Percentiles rank a stretch among this genome's conserved stretches.
Evolutionary conservation across 805 yeast genomes (phyloP).

Genomic region (Metschnikowia borealis): DNA sequence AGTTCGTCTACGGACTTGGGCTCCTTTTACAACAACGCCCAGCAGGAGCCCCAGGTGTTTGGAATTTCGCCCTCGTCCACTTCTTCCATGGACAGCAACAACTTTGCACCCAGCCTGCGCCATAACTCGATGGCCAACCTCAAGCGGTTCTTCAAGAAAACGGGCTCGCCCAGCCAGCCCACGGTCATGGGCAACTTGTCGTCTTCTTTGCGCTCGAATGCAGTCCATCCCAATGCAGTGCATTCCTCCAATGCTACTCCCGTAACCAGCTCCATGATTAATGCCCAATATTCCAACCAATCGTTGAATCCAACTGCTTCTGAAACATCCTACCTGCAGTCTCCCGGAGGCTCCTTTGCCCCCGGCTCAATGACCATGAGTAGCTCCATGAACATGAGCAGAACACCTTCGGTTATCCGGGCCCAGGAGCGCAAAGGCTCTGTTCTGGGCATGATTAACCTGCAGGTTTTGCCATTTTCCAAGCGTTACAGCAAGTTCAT

Average conservation of each 20-base stretch:
- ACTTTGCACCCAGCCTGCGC: slow-evolving; percentile 31
- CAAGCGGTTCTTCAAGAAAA: slow-evolving; percentile 64
- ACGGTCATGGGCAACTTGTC: slow-evolving; percentile 21
- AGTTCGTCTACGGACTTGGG: slow-evolving; percentile 40
- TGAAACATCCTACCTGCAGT: slow-evolving; percentile 32
- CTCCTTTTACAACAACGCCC: slow-evolving; percentile 34
- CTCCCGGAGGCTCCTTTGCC: slow-evolving; percentile 24
- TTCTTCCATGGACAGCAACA: slow-evolving; percentile 35
- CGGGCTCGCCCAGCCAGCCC: slow-evolving; percentile 20
- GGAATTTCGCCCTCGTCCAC: slow-evolving; percentile 32
- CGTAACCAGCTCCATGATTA: slow-evolving; percentile 22
- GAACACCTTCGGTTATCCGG: slow-evolving; percentile 30
- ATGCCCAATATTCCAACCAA: slow-evolving; percentile 25
- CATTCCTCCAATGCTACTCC: slow-evolving; percentile 16
- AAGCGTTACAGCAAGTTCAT: slow-evolving; percentile 80
- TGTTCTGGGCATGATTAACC: slow-evolving; percentile 29
- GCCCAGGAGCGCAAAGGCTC: slow-evolving; percentile 36
- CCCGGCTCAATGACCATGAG: slow-evolving; percentile 14
- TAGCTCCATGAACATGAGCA: slow-evolving; percentile 19
- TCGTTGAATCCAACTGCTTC: slow-evolving; percentile 32
- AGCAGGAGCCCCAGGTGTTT: slow-evolving; percentile 13
- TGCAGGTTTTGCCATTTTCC: slow-evolving; percentile 50
- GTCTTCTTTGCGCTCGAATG: slow-evolving; percentile 20
- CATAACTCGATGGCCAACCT: slow-evolving; percentile 79
- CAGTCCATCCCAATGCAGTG: slow-evolving; percentile 6